Conservation (phyloP, 2,329 filamentous ascomycete species). For the Diaporthe ampelina region DNA sequence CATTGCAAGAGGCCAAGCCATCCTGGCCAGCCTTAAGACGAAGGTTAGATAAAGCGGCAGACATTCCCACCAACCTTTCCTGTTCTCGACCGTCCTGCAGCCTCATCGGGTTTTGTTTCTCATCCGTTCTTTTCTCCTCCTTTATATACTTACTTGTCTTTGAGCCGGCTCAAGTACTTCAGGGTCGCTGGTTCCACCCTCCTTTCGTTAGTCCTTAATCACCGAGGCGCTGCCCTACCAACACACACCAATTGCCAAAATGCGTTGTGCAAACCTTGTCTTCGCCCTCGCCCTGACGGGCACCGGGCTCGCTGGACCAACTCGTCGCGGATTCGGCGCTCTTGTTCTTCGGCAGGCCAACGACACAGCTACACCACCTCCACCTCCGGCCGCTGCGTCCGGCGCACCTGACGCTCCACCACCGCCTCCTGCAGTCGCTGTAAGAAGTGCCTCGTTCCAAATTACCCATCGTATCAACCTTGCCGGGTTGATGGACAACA, state of each 20-base stretch:
- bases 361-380: neutral
- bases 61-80: slow-evolving; percentile 11
- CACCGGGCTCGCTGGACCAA: neutral
- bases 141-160: neutral
- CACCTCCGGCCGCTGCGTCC: slow-evolving; percentile 2
- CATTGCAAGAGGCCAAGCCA: neutral
- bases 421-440: slow-evolving; percentile 2
- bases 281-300: neutral
- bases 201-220: slow-evolving; percentile 11
- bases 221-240: neutral
- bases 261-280: slow-evolving; percentile 17
- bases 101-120: slow-evolving; percentile 28
- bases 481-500: neutral
- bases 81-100: neutral
- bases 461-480: neutral
- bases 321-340: slow-evolving; percentile 12
- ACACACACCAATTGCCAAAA: neutral
- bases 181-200: slow-evolving; percentile 30
- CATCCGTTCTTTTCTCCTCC: slow-evolving; percentile 5
- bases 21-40: slow-evolving; percentile 29
- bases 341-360: neutral
- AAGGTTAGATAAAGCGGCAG: slow-evolving; percentile 24
- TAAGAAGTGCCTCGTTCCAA: neutral
- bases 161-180: slow-evolving; percentile 22
- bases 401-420: neutral